Percentiles rank a stretch among this genome's conserved stretches.
Conservation (phyloP, 169 alveolate genomes). For the Condylostoma magnum region DNA sequence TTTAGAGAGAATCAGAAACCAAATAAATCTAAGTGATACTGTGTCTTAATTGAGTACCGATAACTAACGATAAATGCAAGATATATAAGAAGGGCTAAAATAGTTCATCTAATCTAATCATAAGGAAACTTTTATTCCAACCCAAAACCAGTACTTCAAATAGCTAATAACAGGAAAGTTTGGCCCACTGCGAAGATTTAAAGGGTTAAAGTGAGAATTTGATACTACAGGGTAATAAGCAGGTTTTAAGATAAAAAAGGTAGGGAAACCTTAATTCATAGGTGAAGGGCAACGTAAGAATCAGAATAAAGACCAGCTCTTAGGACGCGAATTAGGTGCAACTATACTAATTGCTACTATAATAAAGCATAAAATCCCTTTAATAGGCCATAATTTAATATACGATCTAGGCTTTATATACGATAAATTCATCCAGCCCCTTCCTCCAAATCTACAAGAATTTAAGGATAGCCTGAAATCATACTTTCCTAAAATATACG, state of each 20-base stretch:
- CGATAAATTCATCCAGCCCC: slow-evolving; percentile 29
- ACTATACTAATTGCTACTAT: slow-evolving; percentile 5
- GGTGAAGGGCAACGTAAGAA: too few species aligned
- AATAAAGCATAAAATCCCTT: slow-evolving; percentile 14
- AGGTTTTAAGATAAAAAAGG: too few species aligned
- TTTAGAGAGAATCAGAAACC: neutral
- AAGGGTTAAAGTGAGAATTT: neutral
- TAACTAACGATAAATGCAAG: neutral
- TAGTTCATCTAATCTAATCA: neutral
- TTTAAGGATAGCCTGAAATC: neutral
- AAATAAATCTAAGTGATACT: neutral
- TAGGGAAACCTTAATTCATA: too few species aligned
- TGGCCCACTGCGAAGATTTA: neutral
- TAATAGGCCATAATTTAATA: slow-evolving; percentile 31
- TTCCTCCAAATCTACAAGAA: slow-evolving; percentile 36
- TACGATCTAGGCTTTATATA: slow-evolving; percentile 31
- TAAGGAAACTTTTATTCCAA: neutral
- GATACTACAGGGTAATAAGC: slow-evolving; percentile 8
- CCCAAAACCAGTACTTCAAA: neutral
- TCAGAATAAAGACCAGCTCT: too few species aligned
- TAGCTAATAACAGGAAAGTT: neutral
- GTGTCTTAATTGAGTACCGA: neutral
- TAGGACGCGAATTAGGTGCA: neutral
- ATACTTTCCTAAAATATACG: slow-evolving; percentile 31
- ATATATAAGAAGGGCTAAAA: neutral